These are phyloP conservation scores for Curvularia sp. DNA, from an alignment of 2,329 filamentous ascomycete species.

Conservation along the genomic window DNA sequence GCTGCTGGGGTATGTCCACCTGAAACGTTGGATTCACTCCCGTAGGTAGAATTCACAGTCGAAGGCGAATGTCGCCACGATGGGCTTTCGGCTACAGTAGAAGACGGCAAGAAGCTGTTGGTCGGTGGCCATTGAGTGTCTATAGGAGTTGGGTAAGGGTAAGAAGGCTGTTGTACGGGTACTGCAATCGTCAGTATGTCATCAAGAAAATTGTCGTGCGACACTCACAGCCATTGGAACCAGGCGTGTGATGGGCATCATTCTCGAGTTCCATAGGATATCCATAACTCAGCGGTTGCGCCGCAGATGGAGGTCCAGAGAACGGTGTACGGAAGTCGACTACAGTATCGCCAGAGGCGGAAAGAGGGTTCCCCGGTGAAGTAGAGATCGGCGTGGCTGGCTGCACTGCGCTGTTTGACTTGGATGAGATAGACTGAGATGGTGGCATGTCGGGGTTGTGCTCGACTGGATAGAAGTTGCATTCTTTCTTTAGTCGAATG, in stretches of 20 bases:
- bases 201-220: background rate
- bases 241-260: conserved; percentile 36
- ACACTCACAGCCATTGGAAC: conserved; percentile 39
- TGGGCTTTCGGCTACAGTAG: conserved; percentile 45
- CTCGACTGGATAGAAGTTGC: conserved; percentile 89
- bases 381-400: conserved; percentile 59
- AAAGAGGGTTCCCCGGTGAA: conserved; percentile 52
- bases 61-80: conserved; percentile 49
- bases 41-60: conserved; percentile 45
- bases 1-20: conserved; percentile 46
- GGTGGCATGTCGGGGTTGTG: conserved; percentile 66
- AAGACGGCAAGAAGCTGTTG: conserved; percentile 44
- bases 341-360: conserved; percentile 36
- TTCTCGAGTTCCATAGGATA: conserved; percentile 38
- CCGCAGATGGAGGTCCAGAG: conserved; percentile 23
- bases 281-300: conserved; percentile 33
- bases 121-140: conserved; percentile 49
- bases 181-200: conserved; percentile 35
- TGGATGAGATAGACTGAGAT: conserved; percentile 52
- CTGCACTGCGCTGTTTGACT: conserved; percentile 53
- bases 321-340: conserved; percentile 45
- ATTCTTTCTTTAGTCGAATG: conserved; percentile 92
- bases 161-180: conserved; percentile 42
- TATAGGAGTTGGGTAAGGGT: conserved; percentile 46
- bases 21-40: conserved; percentile 48